These are phyloP conservation scores for Myriosclerotinia curreyana DNA, from an alignment of 2,329 filamentous ascomycete genomes.

Conservation along the genomic window DNA sequence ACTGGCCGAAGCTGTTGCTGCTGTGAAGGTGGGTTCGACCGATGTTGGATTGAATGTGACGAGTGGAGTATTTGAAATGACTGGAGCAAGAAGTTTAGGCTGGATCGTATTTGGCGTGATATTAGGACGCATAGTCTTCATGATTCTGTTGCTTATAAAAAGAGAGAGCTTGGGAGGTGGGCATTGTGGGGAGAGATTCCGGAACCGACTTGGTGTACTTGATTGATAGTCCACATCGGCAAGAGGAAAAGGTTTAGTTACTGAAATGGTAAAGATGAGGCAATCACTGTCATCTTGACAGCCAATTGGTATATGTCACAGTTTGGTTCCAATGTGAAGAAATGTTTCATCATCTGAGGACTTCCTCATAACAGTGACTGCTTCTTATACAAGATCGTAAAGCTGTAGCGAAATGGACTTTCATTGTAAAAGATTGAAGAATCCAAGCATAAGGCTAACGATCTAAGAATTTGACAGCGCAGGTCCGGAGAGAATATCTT, in stretches of 20 bases:
- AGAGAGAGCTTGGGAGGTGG: conserved; percentile 58
- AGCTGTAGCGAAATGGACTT: background rate
- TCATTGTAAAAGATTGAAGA: background rate
- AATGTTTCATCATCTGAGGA: background rate
- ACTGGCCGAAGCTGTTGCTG: conserved; percentile 60
- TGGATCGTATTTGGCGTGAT: conserved; percentile 66
- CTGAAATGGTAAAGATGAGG: background rate
- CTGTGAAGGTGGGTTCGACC: conserved; percentile 60
- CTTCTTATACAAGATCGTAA: background rate
- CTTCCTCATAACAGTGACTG: background rate
- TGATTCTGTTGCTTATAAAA: conserved; percentile 67
- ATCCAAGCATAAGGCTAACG: background rate
- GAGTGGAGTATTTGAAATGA: conserved; percentile 61
- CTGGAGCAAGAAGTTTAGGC: conserved; percentile 55
- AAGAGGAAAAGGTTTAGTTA: too few relatives aligned
- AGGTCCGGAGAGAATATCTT: too few relatives aligned
- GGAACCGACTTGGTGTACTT: conserved; percentile 59
- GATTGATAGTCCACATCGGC: background rate
- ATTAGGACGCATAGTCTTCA: conserved; percentile 64
- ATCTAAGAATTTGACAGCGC: too few relatives aligned
- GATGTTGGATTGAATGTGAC: conserved; percentile 58
- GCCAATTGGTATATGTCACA: background rate
- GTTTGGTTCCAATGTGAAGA: background rate
- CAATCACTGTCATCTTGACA: background rate
- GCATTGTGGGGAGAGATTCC: conserved; percentile 51